Base-by-base conservation (phyloP, 805 yeast species). In the Candida parachauliodes region DNA sequence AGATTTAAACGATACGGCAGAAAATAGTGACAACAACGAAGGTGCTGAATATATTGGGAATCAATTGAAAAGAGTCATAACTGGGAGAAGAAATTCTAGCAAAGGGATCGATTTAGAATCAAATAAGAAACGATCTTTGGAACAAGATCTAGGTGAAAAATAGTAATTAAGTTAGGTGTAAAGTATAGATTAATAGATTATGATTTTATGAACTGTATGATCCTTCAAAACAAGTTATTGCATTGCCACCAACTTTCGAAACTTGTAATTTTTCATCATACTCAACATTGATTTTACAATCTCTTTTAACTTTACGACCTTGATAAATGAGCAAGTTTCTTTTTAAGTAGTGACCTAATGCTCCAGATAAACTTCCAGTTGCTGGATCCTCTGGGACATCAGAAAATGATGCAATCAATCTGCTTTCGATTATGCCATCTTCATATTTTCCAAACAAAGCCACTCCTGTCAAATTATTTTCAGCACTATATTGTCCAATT, bases 351-450 rank as follows among this genome's bases (percentile, higher is more conserved):
- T 54, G 57, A 1, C 57, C 63, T 11, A 54, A 43, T 9, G 62
- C 60, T 1, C 55, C 63, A 16, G 61, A 52, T 11, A 79, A 79
- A 42, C 72, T 62, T 2, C 80, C 80, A 51, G 79, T 74, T 7
- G 71, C 79, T 1, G 79, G 79, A 48, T 74, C 80, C 42, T 75
- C 80, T n/a, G 43, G 33, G 1, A 63, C 55, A 11, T 62, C 65
- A 2, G 40, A 46, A 4, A 21, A 34, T 1, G 72, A 68, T 2
- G 68, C 66, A 49, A 74, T 69, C 9, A 74, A 72, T 45, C 80
- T 59, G 39, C 70, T 62, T 30, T 56, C 60, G 21, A 48, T 47
- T n/a, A 43, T 36, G 4, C 49, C 49, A 11, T 47, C 47, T 3
- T 35, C 46, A 18, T 55, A 46, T 28, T 49, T 51, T 3, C 76